These are phyloP conservation scores for Penicillium coffeae DNA, from an alignment of 495 filamentous ascomycete species.

Conservation along the genomic window DNA sequence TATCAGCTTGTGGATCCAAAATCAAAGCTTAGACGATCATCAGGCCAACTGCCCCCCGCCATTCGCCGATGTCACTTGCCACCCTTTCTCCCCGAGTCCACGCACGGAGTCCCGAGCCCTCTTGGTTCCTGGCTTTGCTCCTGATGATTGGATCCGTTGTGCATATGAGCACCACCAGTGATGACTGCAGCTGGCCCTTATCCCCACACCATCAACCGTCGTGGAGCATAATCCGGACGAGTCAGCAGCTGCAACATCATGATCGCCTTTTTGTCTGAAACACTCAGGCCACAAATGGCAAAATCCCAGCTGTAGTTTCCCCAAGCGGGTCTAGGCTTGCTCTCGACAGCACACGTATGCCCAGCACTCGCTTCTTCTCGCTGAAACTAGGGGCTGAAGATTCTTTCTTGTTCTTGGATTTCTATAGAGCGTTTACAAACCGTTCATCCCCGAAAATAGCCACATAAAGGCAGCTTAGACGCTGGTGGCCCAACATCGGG, in stretches of 20 bases:
- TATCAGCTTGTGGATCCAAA: not conserved
- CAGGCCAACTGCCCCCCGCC: not conserved
- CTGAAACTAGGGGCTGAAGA: slow-evolving; percentile 1
- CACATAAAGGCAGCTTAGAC: not conserved
- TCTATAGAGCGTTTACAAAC: not conserved
- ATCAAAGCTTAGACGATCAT: not conserved
- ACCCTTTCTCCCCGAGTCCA: not conserved
- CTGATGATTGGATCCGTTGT: not conserved
- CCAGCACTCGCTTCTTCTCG: not conserved
- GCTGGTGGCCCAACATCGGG: not conserved
- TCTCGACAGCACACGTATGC: not conserved
- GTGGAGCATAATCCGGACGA: slow-evolving; percentile 6
- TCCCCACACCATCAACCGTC: slow-evolving; percentile 7
- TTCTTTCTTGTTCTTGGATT: not conserved
- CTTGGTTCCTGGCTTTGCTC: not conserved
- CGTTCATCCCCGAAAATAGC: not conserved
- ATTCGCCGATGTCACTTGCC: not conserved
- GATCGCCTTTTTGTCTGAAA: slow-evolving; percentile 16
- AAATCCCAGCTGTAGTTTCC: slow-evolving; percentile 7
- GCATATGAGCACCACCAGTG: slow-evolving; percentile 16
- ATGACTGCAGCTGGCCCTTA: slow-evolving; percentile 2
- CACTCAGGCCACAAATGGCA: slow-evolving; percentile 11
- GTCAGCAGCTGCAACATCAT: slow-evolving; percentile 10
- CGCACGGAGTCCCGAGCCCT: not conserved
- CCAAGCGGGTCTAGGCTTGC: not conserved